phyloP scores from a whole-genome alignment of 2,329 filamentous ascomycete genomes.

The Trichothecium sympodiale region DNA sequence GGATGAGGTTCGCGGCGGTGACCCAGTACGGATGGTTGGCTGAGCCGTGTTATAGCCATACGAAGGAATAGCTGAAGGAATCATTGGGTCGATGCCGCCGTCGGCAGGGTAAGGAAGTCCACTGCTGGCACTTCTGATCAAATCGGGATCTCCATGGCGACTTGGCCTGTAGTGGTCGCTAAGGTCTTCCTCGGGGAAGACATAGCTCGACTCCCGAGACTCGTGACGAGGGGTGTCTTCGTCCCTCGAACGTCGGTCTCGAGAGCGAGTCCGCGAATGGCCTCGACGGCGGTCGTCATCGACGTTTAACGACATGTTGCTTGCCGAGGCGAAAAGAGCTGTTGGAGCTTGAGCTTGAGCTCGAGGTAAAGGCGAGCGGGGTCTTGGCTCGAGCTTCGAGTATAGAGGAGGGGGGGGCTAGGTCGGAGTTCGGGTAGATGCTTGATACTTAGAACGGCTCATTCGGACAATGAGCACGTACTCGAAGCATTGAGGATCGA shows the following conservation, averaged over 20 bases:
- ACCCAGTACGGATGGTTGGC: slow-evolving; percentile 18
- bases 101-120: slow-evolving; percentile 28
- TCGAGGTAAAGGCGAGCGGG: no score
- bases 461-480: no score
- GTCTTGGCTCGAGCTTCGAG: no score
- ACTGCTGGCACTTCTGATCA: slow-evolving; percentile 17
- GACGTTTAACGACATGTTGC: slow-evolving; percentile 39
- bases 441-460: no score
- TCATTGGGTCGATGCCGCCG: slow-evolving; percentile 22
- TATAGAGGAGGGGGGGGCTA: no score
- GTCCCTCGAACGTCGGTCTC: slow-evolving; percentile 20
- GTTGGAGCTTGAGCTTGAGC: no score
- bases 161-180: slow-evolving; percentile 21
- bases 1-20: slow-evolving; percentile 22
- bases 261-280: slow-evolving; percentile 36
- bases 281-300: slow-evolving; percentile 31
- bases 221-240: slow-evolving; percentile 20
- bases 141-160: slow-evolving; percentile 18
- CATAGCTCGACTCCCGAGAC: slow-evolving; percentile 29
- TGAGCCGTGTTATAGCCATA: slow-evolving; percentile 28
- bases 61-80: slow-evolving; percentile 22
- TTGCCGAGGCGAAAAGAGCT: background rate
- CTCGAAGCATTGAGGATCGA: no score
- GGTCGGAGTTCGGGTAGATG: no score
- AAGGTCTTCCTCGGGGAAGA: slow-evolving; percentile 30